A percentile compares a stretch with the other conserved stretches of the same genome.
phyloP scores from a whole-genome alignment of 208 protist species.

The Trypanosoma platydactyli region DNA sequence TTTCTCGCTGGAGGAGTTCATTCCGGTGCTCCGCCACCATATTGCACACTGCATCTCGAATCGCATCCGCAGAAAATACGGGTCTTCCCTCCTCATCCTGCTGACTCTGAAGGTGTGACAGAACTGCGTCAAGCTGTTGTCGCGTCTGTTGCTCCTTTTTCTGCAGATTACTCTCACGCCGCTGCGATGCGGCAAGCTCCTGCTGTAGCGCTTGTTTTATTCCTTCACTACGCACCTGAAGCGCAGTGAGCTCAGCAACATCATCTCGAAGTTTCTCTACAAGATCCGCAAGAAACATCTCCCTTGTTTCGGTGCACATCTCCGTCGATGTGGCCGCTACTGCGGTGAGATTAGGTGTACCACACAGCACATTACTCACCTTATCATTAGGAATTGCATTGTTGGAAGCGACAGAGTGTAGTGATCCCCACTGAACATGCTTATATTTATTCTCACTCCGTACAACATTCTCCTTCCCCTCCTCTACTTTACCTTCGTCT shows the following conservation, averaged over 20 bases:
- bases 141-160: conserved; percentile 4
- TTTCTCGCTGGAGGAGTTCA: conserved; percentile 6
- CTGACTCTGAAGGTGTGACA: background rate
- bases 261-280: conserved; percentile 21
- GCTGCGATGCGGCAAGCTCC: conserved; percentile 6
- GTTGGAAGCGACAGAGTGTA: too few species aligned
- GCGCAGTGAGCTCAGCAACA: conserved; percentile 25
- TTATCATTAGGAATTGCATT: too few species aligned
- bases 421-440: too few species aligned
- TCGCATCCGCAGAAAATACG: conserved; percentile 2
- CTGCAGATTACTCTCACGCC: conserved; percentile 6
- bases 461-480: background rate
- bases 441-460: background rate
- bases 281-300: background rate
- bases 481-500: background rate
- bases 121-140: conserved; percentile 8
- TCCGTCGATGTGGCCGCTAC: background rate
- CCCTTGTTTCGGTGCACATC: background rate
- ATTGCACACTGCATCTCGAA: conserved; percentile 7
- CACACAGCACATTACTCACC: too few species aligned
- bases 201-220: conserved; percentile 12
- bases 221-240: conserved; percentile 15
- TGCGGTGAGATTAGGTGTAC: background rate
- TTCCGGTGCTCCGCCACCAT: background rate
- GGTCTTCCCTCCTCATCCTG: background rate